Base-by-base conservation (phyloP, 257 asterid species). In the Asclepias syriaca region DNA sequence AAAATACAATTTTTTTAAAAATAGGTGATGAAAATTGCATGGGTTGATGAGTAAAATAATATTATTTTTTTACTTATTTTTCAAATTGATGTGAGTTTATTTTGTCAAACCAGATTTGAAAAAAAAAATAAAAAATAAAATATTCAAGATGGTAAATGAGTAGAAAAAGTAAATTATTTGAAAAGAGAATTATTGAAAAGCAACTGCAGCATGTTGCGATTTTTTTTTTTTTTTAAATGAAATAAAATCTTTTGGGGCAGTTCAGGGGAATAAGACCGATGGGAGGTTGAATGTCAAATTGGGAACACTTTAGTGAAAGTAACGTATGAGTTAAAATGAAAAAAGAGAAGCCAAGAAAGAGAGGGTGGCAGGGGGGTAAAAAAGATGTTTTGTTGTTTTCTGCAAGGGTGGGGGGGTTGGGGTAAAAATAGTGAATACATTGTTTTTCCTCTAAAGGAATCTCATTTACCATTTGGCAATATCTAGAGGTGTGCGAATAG, bases 391-490 rank as follows among this genome's bases (percentile, higher is more conserved):
- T 21, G 11, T 32, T 32, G 27, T 10, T 29, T 53, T 51, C 13
- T 53, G 5, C 29, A 39, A 61, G 22, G 24, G 68, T n/a, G 68
- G 40, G 34, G 34, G 34, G 34, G 34, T 29, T 29, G 27, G 27
- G 27, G 27, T 12, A 37, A 22, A 58, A 58, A 58, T 22, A 2
- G 39, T 24, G 24, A 19, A 24, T 54, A 22, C 27, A 2, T 66
- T 45, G 40, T 15, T 51, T 16, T 5, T 51, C 19, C 13, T 7
- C 55, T 40, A 0, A 12, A 5, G 48, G 61, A 54, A 32, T 68
- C 60, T 54, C 12, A 50, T 53, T 49, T 51, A 69, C 64, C 63
- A 51, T 69, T 51, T 53, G 64, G 65, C 58, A 70, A 56, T 70
- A 34, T 22, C 16, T 15, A 14, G 21, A 46, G 24, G 24, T 5